Percentiles rank a stretch among this genome's conserved stretches.
Conservation (phyloP, 345 rosid genomes). For the Dipteronia dyeriana region DNA sequence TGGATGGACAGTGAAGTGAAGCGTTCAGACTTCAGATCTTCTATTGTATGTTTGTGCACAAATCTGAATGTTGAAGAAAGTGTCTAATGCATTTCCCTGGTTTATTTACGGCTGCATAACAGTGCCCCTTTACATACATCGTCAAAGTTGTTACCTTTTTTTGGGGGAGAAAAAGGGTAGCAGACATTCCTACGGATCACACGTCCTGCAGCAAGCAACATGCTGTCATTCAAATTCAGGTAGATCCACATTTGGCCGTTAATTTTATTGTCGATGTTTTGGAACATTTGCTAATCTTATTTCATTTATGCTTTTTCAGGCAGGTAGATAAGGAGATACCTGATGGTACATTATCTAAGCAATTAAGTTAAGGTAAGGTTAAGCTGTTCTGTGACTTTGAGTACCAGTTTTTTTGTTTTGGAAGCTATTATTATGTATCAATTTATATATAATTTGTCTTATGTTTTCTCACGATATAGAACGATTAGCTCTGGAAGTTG, state of each 20-base stretch:
- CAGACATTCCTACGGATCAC: constrained; percentile 93
- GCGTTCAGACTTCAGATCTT: too few relatives aligned
- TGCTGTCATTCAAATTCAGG: constrained; percentile 92
- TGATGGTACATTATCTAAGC: constrained; percentile 68
- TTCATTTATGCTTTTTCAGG: constrained; percentile 41
- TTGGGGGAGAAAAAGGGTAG: constrained; percentile 93
- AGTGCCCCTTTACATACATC: constrained; percentile 94
- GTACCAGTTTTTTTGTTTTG: not conserved
- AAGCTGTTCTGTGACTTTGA: constrained; percentile 4
- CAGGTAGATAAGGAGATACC: constrained; percentile 72
- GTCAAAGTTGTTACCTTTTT: constrained; percentile 93
- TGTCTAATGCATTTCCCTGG: constrained; percentile 3
- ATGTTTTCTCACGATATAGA: too few relatives aligned
- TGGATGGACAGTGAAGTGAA: too few relatives aligned
- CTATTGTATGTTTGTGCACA: too few relatives aligned
- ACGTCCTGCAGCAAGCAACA: constrained; percentile 99
- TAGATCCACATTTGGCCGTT: constrained; percentile 32
- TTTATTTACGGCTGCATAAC: constrained; percentile 20
- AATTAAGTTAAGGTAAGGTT: constrained; percentile 64
- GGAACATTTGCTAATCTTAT: constrained; percentile 18
- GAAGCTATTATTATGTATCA: too few relatives aligned
- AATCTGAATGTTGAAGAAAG: constrained; percentile 10
- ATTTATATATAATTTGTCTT: too few relatives aligned
- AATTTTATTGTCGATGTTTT: not conserved
- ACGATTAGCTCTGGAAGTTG: too few relatives aligned